Percentiles rank a stretch among this genome's conserved stretches.
Conservation (phyloP, 495 filamentous ascomycete genomes). For the Penicillium coprophilum region DNA sequence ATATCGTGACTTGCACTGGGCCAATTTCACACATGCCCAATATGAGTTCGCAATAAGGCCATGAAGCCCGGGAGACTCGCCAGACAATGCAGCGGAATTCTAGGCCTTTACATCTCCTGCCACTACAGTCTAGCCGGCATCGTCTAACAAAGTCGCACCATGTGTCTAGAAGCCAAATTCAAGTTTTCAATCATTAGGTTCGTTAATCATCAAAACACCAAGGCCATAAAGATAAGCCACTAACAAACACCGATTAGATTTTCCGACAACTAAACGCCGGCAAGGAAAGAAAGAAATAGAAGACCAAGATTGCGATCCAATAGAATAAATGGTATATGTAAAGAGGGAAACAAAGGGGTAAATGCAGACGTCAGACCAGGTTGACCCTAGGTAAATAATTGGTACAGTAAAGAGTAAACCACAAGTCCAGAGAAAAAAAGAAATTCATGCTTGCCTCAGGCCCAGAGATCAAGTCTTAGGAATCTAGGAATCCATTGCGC, state of each 20-base stretch:
- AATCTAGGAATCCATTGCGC: background rate
- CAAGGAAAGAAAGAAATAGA: background rate
- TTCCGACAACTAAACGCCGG: background rate
- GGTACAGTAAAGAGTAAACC: conserved; percentile 7
- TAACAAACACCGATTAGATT: background rate
- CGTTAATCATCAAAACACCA: background rate
- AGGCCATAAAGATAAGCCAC: background rate
- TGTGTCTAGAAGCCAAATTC: background rate
- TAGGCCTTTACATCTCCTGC: background rate
- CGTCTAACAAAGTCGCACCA: background rate
- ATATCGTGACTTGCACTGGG: background rate
- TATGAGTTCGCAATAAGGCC: background rate
- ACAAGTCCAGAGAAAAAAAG: background rate
- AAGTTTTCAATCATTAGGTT: background rate
- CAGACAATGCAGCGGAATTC: background rate
- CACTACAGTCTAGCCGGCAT: background rate
- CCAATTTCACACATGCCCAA: background rate
- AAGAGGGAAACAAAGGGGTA: background rate
- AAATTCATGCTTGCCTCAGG: background rate
- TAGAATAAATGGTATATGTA: conserved; percentile 10
- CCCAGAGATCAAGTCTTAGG: background rate
- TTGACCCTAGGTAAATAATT: conserved; percentile 5
- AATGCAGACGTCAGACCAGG: conserved; percentile 4
- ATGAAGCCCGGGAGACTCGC: background rate
- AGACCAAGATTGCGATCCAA: background rate